A percentile compares a stretch with the other conserved stretches of the same genome.
Conservation (phyloP, 2,329 filamentous ascomycete genomes). For the Scedosporium minutisporum region DNA sequence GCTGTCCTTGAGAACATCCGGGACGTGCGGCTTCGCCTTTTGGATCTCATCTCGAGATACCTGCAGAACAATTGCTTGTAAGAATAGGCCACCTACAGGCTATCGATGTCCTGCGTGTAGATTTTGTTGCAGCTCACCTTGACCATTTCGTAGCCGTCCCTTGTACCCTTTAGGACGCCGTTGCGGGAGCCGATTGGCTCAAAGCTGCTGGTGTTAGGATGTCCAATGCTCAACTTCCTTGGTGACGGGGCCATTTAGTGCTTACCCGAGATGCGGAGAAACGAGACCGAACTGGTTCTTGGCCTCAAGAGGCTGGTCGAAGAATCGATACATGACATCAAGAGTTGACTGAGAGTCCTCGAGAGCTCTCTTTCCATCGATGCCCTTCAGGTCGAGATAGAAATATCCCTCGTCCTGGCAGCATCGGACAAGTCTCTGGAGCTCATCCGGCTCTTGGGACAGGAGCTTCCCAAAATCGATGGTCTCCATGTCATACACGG, state of each 20-base stretch:
- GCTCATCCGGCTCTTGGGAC: constrained; percentile 42
- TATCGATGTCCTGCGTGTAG: background rate
- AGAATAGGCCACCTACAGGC: background rate
- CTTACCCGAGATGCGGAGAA: constrained; percentile 39
- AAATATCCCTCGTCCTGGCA: constrained; percentile 46
- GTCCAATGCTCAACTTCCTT: background rate
- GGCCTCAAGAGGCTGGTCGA: constrained; percentile 38
- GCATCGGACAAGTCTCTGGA: constrained; percentile 38
- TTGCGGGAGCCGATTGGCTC: constrained; percentile 39
- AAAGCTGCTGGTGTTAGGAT: constrained; percentile 23
- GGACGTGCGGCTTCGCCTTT: constrained; percentile 33
- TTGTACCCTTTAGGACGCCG: constrained; percentile 35
- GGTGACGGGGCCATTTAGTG: background rate
- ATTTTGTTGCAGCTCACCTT: constrained; percentile 23
- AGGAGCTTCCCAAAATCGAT: constrained; percentile 42
- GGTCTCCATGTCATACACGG: constrained; percentile 42
- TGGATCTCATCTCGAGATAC: constrained; percentile 41
- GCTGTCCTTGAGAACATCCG: constrained; percentile 37
- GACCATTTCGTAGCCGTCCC: constrained; percentile 45
- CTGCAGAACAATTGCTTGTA: background rate
- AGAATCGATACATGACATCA: constrained; percentile 46
- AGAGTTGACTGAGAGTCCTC: constrained; percentile 42
- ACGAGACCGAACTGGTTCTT: constrained; percentile 49
- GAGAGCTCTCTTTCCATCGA: constrained; percentile 43
- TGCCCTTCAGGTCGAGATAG: constrained; percentile 42